phyloP scores from a whole-genome alignment of 305 asterid genomes.

The Solanum hybrid region DNA sequence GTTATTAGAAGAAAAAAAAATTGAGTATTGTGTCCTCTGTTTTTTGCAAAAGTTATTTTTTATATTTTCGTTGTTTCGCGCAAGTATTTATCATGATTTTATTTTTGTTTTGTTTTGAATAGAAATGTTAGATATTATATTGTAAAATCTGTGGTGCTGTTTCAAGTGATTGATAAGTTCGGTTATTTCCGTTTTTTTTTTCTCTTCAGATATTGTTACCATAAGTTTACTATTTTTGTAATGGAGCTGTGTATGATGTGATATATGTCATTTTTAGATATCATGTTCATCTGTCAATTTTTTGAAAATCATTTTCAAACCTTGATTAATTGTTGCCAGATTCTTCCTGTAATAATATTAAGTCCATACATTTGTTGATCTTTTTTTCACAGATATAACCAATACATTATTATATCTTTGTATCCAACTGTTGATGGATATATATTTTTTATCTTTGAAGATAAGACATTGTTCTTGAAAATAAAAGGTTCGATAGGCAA shows the following conservation, averaged over 20 bases:
- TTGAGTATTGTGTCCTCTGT: neutral
- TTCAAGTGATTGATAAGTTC: slow-evolving; percentile 15
- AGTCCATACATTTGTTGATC: slow-evolving; percentile 6
- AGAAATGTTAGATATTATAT: neutral
- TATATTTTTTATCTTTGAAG: neutral
- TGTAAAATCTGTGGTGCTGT: slow-evolving; percentile 13
- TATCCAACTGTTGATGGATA: neutral
- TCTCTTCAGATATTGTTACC: slow-evolving; percentile 5
- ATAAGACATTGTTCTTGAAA: neutral
- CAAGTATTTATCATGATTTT: neutral
- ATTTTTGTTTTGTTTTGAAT: neutral
- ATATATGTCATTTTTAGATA: slow-evolving; percentile 7
- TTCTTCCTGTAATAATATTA: slow-evolving; percentile 4
- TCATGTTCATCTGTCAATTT: neutral
- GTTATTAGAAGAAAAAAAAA: no score
- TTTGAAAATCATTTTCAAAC: slow-evolving; percentile 7
- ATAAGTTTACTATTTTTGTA: slow-evolving; percentile 9
- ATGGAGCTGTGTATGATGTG: slow-evolving; percentile 21
- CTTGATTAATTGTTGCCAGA: slow-evolving; percentile 17
- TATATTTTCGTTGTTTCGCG: neutral
- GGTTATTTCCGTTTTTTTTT: slow-evolving; percentile 28
- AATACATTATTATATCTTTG: neutral
- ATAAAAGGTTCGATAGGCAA: neutral
- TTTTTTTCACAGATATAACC: slow-evolving; percentile 1
- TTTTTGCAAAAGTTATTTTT: neutral